Evolutionary conservation across 257 asterid species (phyloP).

Genomic region (Solanum okadae): DNA sequence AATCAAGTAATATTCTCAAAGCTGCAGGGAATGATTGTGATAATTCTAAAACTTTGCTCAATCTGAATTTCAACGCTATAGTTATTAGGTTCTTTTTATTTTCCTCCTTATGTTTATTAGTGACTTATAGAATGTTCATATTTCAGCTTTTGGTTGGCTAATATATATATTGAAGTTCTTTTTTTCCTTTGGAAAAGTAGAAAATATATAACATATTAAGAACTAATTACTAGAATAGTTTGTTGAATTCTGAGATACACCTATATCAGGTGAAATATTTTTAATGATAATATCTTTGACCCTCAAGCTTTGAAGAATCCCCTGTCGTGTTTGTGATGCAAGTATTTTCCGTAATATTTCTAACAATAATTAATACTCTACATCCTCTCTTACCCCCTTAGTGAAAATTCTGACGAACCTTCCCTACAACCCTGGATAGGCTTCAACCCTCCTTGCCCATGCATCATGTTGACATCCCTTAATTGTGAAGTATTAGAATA

Average conservation of each 20-base stretch:
- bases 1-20: neutral
- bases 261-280: no score
- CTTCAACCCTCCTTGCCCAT: neutral
- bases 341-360: no score
- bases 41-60: neutral
- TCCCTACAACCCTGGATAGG: neutral
- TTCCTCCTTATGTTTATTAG: neutral
- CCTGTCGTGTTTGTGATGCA: accelerated
- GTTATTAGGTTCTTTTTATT: neutral
- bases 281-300: no score
- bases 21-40: neutral
- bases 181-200: no score
- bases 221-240: no score
- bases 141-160: neutral
- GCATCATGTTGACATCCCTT: neutral
- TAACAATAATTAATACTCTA: no score
- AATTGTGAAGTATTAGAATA: neutral
- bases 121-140: neutral
- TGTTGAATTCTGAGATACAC: neutral
- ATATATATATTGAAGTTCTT: no score
- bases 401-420: neutral
- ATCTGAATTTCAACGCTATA: neutral
- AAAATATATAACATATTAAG: no score
- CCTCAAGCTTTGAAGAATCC: neutral
- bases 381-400: neutral